Evolutionary conservation across 2,329 filamentous ascomycete genomes (phyloP).

Genomic region (Diaporthe destruens): DNA sequence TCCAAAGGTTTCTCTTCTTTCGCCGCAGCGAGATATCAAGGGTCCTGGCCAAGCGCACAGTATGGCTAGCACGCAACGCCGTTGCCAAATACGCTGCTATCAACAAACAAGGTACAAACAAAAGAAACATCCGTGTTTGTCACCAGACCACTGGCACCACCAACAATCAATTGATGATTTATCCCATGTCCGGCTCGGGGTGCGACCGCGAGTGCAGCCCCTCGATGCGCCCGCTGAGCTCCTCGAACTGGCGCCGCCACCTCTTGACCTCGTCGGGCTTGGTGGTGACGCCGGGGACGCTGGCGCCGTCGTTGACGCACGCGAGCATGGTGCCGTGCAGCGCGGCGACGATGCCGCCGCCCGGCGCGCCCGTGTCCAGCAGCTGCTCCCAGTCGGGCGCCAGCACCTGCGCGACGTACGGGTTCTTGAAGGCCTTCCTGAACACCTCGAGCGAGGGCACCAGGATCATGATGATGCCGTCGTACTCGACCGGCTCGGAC

Average conservation of each 20-base stretch:
- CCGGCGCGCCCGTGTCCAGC: conserved; percentile 4
- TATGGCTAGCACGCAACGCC: too few relatives aligned
- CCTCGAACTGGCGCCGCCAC: conserved; percentile 20
- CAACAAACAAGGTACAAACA: background rate
- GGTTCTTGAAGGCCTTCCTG: conserved; percentile 14
- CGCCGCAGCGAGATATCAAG: too few relatives aligned
- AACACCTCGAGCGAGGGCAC: conserved; percentile 6
- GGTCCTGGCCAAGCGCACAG: too few relatives aligned
- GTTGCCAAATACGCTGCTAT: conserved; percentile 18
- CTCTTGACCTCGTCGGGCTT: conserved; percentile 26
- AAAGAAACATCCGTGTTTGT: background rate
- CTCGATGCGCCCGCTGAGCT: conserved; percentile 1
- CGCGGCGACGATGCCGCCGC: background rate
- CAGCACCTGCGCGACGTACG: conserved; percentile 8
- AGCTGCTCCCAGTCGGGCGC: conserved; percentile 9
- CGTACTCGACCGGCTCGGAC: conserved; percentile 25
- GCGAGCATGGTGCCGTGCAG: conserved; percentile 19
- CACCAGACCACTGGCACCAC: background rate
- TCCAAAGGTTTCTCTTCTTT: too few relatives aligned
- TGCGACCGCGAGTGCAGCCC: conserved; percentile 20
- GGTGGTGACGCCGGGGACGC: background rate
- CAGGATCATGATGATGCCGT: conserved; percentile 16
- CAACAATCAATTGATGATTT: background rate
- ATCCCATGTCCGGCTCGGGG: conserved; percentile 22
- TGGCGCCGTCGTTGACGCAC: conserved; percentile 10